Evolutionary conservation across 441 rosid genomes (phyloP).

Genomic region (Raphanus hybrid): DNA sequence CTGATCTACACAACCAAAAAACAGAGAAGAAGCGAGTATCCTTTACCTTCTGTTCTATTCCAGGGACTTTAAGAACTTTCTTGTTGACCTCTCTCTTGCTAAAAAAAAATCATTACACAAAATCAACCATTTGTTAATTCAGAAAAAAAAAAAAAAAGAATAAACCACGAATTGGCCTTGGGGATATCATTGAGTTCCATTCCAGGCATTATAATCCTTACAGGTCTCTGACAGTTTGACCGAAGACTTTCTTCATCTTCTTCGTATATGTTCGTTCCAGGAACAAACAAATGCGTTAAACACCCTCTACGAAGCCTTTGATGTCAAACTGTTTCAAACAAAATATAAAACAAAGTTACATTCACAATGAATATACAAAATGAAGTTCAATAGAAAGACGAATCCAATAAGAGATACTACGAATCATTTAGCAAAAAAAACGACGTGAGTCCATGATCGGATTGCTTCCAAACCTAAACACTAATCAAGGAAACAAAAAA

Average conservation of each 20-base stretch:
- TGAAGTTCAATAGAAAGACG: neutral
- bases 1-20: no score
- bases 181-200: neutral
- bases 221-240: slow-evolving; percentile 96
- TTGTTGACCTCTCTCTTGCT: slow-evolving; percentile 98
- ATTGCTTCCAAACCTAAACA: neutral
- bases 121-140: slow-evolving; percentile 17
- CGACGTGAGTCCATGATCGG: neutral
- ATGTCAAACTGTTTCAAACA: neutral
- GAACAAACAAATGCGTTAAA: slow-evolving; percentile 12
- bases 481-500: neutral
- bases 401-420: slow-evolving; percentile 10
- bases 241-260: slow-evolving; percentile 94
- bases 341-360: slow-evolving; percentile 9
- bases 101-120: slow-evolving; percentile 36
- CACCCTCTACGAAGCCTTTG: slow-evolving; percentile 17
- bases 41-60: slow-evolving; percentile 86
- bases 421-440: slow-evolving; percentile 5
- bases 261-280: slow-evolving; percentile 17
- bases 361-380: neutral
- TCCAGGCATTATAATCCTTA: slow-evolving; percentile 48
- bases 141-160: neutral
- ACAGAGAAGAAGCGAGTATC: no score
- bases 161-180: neutral
- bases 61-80: slow-evolving; percentile 99